A percentile compares a stretch with the other conserved stretches of the same genome.
Conservation (phyloP, 257 asterid species). For the Ligustrum vulgare region DNA sequence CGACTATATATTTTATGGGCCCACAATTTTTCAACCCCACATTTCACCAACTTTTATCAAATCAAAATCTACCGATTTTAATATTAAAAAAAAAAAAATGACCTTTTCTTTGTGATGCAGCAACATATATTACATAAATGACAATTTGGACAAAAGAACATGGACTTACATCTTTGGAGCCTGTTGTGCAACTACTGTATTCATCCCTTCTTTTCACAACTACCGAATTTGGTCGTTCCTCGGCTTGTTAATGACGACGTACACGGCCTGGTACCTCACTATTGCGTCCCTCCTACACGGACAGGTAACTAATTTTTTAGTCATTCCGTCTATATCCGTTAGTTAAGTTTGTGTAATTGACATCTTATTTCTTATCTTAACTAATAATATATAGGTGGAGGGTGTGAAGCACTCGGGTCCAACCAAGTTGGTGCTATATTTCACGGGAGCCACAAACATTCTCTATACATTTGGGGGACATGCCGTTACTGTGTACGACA, state of each 20-base stretch:
- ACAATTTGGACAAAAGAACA: slow-evolving; percentile 92
- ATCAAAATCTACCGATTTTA: no score
- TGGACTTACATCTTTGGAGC: slow-evolving; percentile 97
- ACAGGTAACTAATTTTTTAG: slow-evolving; percentile 44
- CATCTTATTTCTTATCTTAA: neutral
- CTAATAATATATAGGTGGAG: slow-evolving; percentile 50
- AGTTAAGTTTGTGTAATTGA: neutral
- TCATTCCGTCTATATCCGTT: no score
- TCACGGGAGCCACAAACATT: slow-evolving; percentile 92
- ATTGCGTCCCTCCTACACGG: slow-evolving; percentile 79
- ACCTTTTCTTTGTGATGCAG: slow-evolving; percentile 41
- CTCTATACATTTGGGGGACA: slow-evolving; percentile 97
- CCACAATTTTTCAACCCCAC: no score
- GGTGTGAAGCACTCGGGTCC: slow-evolving; percentile 84
- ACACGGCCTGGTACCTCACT: slow-evolving; percentile 94
- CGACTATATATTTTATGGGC: no score
- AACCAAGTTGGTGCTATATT: slow-evolving; percentile 69
- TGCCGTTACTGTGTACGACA: slow-evolving; percentile 95
- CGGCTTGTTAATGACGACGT: slow-evolving; percentile 86
- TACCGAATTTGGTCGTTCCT: slow-evolving; percentile 90
- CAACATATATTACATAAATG: slow-evolving; percentile 90
- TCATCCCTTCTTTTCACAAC: slow-evolving; percentile 89
- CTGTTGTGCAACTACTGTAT: slow-evolving; percentile 90
- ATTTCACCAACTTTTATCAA: no score
- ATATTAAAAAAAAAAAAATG: no score